Base-by-base conservation (phyloP, 345 rosid species). In the Euphorbia tirucalli region DNA sequence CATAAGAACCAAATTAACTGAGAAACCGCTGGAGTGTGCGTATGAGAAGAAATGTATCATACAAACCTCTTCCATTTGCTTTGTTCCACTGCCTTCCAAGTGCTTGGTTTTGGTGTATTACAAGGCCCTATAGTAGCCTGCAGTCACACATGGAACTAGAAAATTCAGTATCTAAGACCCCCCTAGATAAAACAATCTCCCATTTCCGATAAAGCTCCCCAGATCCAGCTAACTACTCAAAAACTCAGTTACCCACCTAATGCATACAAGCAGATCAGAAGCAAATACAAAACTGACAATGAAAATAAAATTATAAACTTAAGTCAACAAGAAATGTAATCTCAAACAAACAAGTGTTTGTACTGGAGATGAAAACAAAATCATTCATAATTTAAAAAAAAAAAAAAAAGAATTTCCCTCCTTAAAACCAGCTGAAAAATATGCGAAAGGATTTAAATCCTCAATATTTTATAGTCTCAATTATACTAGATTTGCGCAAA, bases 81-180 rank as follows among this genome's bases (percentile, higher is more conserved):
- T 81, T 84, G 97, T 74, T 96, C 97, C 5, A 91, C 93, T 21
- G 97, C 97, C 70, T 86, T 96, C 99, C 99, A 96, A 11, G 90
- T 78, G 79, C 95, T 91, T 21, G 99, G 99, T 78, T 93, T 96
- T 0, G 97, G 83, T 43, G 83, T 76, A 69, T 87, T 91, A 83
- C 99, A 96, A 73, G 95, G 93, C 75, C 99, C 99, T 49, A 85
- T 74, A 25, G 89, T 87, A 65, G 99, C 99, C 99, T 93, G 93
- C 75, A 81, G 75, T 75, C 77, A 82, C 74, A 83, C 68, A 52
- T 43, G 30, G 65, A 83, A 66, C 50, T 60, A 41, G 76, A 44
- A 37, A 75, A 61, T 31, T 48, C 52, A 79, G 77, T 48, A 70
- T 44, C 52, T 28, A 31, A 30, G 39, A n/a, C n/a, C 31, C 32